These are phyloP conservation scores for Cyanidium caldarium DNA, from an alignment of 23 red algal genomes.

Conservation along the genomic window DNA sequence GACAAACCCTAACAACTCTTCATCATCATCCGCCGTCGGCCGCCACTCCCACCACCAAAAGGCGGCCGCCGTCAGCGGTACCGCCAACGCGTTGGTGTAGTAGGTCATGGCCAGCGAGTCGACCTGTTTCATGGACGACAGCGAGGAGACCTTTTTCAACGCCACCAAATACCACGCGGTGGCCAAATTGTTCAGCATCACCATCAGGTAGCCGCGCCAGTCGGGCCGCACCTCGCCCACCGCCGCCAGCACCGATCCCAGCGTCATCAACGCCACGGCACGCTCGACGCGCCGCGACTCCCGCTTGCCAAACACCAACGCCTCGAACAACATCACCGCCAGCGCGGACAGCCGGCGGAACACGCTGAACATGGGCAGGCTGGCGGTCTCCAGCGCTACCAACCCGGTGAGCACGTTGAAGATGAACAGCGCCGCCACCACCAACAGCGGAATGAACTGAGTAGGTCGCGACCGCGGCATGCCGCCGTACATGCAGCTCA, in stretches of 20 bases:
- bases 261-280: constrained; percentile 59
- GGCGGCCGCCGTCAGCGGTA: constrained; percentile 31
- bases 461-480: constrained; percentile 9
- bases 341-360: constrained; percentile 80
- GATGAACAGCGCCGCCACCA: constrained; percentile 39
- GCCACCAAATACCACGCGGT: constrained; percentile 68
- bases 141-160: constrained; percentile 37
- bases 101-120: constrained; percentile 60
- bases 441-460: constrained; percentile 20
- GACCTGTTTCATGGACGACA: constrained; percentile 20
- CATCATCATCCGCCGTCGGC: constrained; percentile 23
- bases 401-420: constrained; percentile 77
- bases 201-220: constrained; percentile 58
- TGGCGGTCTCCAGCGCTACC: constrained; percentile 49
- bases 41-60: constrained; percentile 17
- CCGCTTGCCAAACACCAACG: constrained; percentile 41
- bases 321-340: constrained; percentile 77
- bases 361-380: constrained; percentile 98
- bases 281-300: constrained; percentile 25
- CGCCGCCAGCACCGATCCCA: constrained; percentile 67
- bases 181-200: constrained; percentile 83
- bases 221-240: constrained; percentile 66
- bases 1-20: constrained; percentile 19
- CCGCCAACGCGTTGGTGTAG: constrained; percentile 44
- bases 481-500: background rate